phyloP scores from a whole-genome alignment of 129 eudicot genomes.

The Tanacetum coccineum region DNA sequence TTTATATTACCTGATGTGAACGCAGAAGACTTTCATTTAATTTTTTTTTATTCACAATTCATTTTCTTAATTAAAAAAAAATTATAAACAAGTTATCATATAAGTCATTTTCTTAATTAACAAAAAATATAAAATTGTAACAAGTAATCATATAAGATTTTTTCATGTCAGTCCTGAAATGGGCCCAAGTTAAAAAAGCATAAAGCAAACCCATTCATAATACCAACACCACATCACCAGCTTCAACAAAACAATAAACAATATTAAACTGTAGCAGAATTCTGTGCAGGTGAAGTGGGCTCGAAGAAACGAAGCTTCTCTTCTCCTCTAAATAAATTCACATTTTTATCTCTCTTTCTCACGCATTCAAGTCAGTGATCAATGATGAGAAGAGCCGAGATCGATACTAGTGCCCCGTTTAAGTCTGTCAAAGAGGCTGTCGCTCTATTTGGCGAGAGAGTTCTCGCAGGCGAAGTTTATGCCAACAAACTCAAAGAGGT shows the following conservation, averaged over 20 bases:
- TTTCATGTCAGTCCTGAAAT: no score
- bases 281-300: conserved; percentile 68
- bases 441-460: conserved; percentile 63
- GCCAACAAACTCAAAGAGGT: conserved; percentile 66
- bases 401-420: conserved; percentile 76
- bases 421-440: conserved; percentile 93
- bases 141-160: no score
- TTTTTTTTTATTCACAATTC: no score
- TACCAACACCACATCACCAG: not conserved
- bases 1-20: no score
- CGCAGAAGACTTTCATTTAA: no score
- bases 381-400: conserved; percentile 55
- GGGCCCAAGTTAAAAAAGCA: no score
- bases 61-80: no score
- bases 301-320: conserved; percentile 77
- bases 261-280: conserved; percentile 4
- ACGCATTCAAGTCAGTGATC: conserved; percentile 7
- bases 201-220: no score
- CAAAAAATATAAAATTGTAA: no score
- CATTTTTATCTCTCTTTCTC: not conserved
- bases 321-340: conserved; percentile 10
- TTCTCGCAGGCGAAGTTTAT: conserved; percentile 64
- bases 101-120: no score
- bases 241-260: not conserved
- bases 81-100: no score